Conservation (phyloP, 441 rosid species). For the Pelargonium myrrhifolium region DNA sequence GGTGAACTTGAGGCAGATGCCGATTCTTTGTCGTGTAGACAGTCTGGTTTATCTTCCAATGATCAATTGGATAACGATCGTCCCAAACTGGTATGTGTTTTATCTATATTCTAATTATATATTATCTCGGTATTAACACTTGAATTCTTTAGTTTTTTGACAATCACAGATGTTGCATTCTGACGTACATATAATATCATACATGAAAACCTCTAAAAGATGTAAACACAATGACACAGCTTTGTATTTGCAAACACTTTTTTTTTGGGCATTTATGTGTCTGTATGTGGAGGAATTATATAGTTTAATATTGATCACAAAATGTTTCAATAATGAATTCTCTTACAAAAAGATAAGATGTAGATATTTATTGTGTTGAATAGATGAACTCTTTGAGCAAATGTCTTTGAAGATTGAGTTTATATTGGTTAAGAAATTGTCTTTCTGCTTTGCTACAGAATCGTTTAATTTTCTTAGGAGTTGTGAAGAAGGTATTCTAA, state of each 20-base stretch:
- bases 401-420: not conserved
- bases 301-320: not conserved
- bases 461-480: not conserved
- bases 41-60: slow-evolving; percentile 78
- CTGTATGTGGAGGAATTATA: not conserved
- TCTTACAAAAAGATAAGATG: not conserved
- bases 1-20: slow-evolving; percentile 99
- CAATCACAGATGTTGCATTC: slow-evolving; percentile 1
- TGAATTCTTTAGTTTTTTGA: slow-evolving; percentile 4
- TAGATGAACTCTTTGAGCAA: too few species aligned
- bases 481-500: not conserved
- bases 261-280: not conserved
- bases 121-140: slow-evolving; percentile 2
- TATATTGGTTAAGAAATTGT: not conserved
- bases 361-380: not conserved
- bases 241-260: not conserved
- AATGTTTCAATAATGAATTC: not conserved
- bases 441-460: not conserved
- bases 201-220: not conserved
- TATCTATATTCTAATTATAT: slow-evolving; percentile 16
- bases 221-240: not conserved
- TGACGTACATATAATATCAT: not conserved
- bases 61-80: slow-evolving; percentile 66
- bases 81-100: slow-evolving; percentile 55
- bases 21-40: slow-evolving; percentile 87